A percentile compares a stretch with the other conserved stretches of the same genome.
Conservation (phyloP, 2,329 filamentous ascomycete species). For the Chaetothyriales sp. region DNA sequence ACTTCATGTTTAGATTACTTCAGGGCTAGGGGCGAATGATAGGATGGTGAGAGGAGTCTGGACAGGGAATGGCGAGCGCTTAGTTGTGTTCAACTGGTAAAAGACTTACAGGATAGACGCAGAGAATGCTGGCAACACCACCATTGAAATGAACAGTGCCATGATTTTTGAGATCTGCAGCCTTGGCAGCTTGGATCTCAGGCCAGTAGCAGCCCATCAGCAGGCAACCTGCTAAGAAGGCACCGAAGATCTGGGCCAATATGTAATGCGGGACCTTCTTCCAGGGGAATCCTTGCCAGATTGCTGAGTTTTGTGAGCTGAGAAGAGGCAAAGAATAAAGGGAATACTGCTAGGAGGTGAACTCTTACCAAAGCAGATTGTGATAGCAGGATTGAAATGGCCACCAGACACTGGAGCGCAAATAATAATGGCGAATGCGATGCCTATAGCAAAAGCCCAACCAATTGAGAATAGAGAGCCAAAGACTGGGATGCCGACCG, state of each 20-base stretch:
- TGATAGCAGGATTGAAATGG: constrained; percentile 43
- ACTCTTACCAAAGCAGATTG: constrained; percentile 27
- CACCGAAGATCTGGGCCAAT: constrained; percentile 42
- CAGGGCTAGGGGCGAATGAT: no score
- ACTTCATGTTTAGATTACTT: background rate
- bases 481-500: constrained; percentile 25
- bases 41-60: no score
- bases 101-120: constrained; percentile 33
- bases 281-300: constrained; percentile 49
- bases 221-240: constrained; percentile 43
- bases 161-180: constrained; percentile 26
- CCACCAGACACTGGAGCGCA: constrained; percentile 42
- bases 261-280: constrained; percentile 38
- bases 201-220: constrained; percentile 45
- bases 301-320: constrained; percentile 12
- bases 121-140: constrained; percentile 42
- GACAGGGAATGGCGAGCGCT: no score
- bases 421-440: constrained; percentile 46
- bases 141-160: constrained; percentile 32
- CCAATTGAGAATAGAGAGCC: constrained; percentile 44
- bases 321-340: constrained; percentile 26
- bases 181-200: constrained; percentile 32
- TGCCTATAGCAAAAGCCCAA: constrained; percentile 43
- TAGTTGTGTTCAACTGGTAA: no score
- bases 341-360: constrained; percentile 14